Base-by-base conservation (phyloP, 2,329 filamentous ascomycete species). In the Aspergillus thermomutatus region DNA sequence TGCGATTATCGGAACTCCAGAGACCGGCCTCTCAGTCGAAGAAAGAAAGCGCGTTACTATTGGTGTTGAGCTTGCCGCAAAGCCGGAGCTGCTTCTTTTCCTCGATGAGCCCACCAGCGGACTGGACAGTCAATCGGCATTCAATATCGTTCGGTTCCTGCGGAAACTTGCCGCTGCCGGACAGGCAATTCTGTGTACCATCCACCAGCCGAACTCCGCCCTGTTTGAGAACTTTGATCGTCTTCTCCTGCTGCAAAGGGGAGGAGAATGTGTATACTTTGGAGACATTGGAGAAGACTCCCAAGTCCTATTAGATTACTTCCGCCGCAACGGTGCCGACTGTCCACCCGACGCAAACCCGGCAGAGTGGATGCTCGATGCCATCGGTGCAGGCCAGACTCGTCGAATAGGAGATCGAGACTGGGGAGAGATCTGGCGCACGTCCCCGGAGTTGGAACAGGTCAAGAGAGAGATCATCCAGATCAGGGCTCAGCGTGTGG, bases 351-450 rank as follows among this genome's bases (percentile, higher is more conserved):
- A 71, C 63, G 82, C 82, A 64, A 86, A 86, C 61, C 79, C 83
- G 3, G 83, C 83, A 0, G 83, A 86, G 60, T 84, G 67, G 66
- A 74, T 75, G 69, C 67, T 75, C 2, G 72, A 75, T 68, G 89
- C 89, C 5, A 88, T 93, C 41, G 90, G 90, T 53, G 89, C 90
- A 25, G 89, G 89, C 10, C 88, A 87, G 61, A 77, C 85, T 10
- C 83, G 89, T 19, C 87, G 89, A 3, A 83, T 92, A 48, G 90
- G 90, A 27, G 82, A 86, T 69, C 82, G 83, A 48, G 89, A 94
- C 74, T 94, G 90, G 90, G 87, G 84, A 10, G 88, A 92, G 60
- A 83, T 92, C 57, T 95, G 90, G 90, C 79, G 78, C 2, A 86
- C 88, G 19, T 90, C 87, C 23, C 82, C 87, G 2, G 90, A 94